phyloP scores from a whole-genome alignment of 2,329 filamentous ascomycete species.

The Tolypocladium pustulatum region DNA sequence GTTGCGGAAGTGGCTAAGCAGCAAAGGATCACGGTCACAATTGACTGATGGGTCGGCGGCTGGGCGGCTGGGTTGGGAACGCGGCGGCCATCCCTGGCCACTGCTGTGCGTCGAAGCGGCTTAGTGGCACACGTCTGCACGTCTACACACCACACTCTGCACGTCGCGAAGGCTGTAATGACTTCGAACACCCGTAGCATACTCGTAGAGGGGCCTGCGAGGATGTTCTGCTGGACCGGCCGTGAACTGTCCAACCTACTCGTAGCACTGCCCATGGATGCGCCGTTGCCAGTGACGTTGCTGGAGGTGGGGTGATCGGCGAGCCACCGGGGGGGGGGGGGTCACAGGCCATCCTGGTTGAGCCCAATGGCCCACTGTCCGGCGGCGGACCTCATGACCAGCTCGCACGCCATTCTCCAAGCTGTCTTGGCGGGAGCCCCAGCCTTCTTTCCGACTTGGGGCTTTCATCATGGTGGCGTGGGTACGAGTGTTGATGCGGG shows the following conservation, averaged over 20 bases:
- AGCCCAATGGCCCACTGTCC: background rate
- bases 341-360: background rate
- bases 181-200: background rate
- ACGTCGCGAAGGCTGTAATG: background rate
- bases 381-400: background rate
- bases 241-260: background rate
- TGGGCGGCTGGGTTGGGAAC: background rate
- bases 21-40: background rate
- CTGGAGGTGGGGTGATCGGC: constrained; percentile 1
- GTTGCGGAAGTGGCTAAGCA: background rate
- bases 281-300: background rate
- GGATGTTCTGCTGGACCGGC: background rate
- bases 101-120: background rate
- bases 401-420: constrained; percentile 1
- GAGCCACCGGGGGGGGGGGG: background rate
- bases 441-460: background rate
- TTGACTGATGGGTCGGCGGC: background rate
- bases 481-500: background rate
- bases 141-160: background rate
- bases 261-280: background rate
- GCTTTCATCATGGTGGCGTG: background rate
- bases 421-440: background rate
- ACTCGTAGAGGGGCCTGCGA: background rate
- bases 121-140: background rate
- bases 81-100: background rate